These are phyloP conservation scores for Skeletonema menzelii DNA, from an alignment of 108 stramenopile genomes.

Conservation along the genomic window DNA sequence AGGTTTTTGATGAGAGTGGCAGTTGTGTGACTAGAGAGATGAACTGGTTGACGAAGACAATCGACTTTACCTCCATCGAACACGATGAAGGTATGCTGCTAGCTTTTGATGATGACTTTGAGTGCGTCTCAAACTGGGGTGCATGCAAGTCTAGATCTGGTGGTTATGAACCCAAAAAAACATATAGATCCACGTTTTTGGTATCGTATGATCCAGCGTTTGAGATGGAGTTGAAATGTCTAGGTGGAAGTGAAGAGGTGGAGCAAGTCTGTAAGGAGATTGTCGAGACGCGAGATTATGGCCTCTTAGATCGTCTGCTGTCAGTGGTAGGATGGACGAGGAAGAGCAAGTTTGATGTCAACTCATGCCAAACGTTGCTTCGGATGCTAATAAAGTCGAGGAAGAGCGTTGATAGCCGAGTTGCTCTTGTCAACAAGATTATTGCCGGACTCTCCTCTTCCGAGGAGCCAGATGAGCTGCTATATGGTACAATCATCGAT, in stretches of 20 bases:
- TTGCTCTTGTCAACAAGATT: not conserved
- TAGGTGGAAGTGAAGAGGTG: not conserved
- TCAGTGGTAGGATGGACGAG: not conserved
- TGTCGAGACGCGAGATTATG: slow-evolving; percentile 1
- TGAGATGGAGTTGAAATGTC: not conserved
- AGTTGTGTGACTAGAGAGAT: not conserved
- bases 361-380: not conserved
- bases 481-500: not conserved
- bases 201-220: not conserved
- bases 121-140: not conserved
- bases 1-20: slow-evolving; percentile 6
- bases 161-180: not conserved
- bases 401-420: not conserved
- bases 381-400: not conserved
- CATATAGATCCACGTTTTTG: not conserved
- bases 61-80: not conserved
- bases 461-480: not conserved
- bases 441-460: not conserved
- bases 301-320: slow-evolving; percentile 1
- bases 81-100: not conserved
- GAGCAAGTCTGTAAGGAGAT: not conserved
- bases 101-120: not conserved
- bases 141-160: not conserved
- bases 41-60: not conserved
- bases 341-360: not conserved